These are phyloP conservation scores for Lactuca saligna DNA, from an alignment of 129 eudicot species.

Conservation along the genomic window DNA sequence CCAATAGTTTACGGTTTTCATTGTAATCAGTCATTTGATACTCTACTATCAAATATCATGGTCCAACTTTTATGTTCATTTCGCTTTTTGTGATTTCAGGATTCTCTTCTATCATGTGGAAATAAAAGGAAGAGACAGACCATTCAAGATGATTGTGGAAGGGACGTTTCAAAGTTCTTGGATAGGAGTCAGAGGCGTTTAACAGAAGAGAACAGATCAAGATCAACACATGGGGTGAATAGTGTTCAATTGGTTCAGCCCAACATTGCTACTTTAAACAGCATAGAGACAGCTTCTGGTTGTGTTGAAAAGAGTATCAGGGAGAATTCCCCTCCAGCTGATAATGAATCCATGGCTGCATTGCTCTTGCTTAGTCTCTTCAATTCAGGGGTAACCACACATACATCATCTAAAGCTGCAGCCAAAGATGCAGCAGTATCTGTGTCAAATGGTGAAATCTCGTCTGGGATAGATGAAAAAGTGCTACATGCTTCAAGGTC, in stretches of 20 bases:
- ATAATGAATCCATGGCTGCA: neutral
- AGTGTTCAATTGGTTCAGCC: constrained; percentile 3
- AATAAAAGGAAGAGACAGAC: neutral
- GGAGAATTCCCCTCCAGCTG: constrained; percentile 5
- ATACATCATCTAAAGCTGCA: neutral
- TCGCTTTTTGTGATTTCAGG: constrained; percentile 6
- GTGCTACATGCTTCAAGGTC: neutral
- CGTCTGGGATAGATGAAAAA: neutral
- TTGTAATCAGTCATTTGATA: neutral
- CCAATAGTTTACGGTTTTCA: neutral
- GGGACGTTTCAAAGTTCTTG: neutral
- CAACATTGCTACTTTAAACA: neutral
- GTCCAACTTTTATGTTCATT: constrained; percentile 1
- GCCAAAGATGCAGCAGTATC: neutral
- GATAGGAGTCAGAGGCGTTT: neutral
- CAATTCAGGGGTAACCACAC: neutral
- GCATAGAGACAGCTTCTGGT: neutral
- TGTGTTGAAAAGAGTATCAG: neutral
- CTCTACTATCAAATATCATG: neutral
- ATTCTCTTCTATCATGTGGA: neutral
- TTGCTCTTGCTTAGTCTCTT: constrained; percentile 1
- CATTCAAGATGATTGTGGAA: neutral
- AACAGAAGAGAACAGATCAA: neutral
- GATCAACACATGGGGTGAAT: neutral
- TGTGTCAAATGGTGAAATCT: neutral